Percentiles rank a stretch among this genome's conserved stretches.
Evolutionary conservation across 75 land plant species (phyloP).

Genomic region (Pinus tabuliformis): DNA sequence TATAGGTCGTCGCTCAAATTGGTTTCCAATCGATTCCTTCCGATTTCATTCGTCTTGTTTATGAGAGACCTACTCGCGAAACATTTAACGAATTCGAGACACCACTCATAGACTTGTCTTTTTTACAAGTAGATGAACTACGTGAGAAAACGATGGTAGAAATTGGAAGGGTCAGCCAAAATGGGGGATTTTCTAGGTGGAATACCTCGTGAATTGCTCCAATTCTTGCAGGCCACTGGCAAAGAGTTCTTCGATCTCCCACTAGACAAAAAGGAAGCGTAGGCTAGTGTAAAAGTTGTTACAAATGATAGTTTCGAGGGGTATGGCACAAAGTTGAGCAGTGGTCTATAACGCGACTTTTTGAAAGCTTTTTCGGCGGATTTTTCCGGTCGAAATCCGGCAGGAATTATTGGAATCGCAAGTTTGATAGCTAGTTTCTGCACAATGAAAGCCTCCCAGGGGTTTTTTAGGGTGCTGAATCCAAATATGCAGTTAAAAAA

Average conservation of each 20-base stretch:
- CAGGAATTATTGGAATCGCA: too few species aligned
- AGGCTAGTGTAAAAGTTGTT: background rate
- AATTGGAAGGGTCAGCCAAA: slow-evolving; percentile 33
- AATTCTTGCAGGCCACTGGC: slow-evolving; percentile 31
- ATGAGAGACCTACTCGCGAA: slow-evolving; percentile 43
- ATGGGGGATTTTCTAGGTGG: slow-evolving; percentile 83
- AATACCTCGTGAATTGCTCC: slow-evolving; percentile 43
- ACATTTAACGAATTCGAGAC: slow-evolving; percentile 47
- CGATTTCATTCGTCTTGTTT: slow-evolving; percentile 41
- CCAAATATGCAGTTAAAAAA: too few species aligned
- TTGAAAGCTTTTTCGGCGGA: too few species aligned
- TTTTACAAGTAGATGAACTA: slow-evolving; percentile 14
- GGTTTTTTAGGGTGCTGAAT: too few species aligned
- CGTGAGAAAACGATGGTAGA: slow-evolving; percentile 14
- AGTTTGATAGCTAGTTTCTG: too few species aligned
- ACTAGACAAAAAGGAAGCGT: slow-evolving; percentile 32
- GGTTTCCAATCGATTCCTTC: slow-evolving; percentile 23
- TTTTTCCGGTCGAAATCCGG: too few species aligned
- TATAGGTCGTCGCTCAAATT: slow-evolving; percentile 30
- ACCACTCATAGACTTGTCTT: slow-evolving; percentile 42
- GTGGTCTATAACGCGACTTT: too few species aligned
- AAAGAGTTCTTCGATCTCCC: slow-evolving; percentile 54
- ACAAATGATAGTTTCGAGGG: slow-evolving; percentile 19
- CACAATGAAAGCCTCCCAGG: too few species aligned
- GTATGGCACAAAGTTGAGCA: too few species aligned